phyloP scores from a whole-genome alignment of 2,329 filamentous ascomycete species.

The Claviceps africana region DNA sequence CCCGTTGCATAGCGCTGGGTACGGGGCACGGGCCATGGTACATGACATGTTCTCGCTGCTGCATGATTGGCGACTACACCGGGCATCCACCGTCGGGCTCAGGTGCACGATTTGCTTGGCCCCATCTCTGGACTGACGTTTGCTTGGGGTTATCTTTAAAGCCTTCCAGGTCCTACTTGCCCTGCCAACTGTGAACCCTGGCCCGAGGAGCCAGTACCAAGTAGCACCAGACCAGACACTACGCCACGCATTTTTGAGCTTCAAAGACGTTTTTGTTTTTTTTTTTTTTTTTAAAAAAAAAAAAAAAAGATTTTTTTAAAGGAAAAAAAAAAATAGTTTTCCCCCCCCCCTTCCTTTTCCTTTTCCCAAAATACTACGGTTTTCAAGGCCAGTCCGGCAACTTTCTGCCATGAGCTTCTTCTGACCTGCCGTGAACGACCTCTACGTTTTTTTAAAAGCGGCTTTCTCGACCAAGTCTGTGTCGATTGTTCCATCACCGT shows the following conservation, averaged over 20 bases:
- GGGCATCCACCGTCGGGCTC: background rate
- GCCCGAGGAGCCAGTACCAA: background rate
- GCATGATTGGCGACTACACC: too few relatives aligned
- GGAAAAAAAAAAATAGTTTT: too few relatives aligned
- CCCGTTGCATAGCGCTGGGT: too few relatives aligned
- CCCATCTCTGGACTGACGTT: too few relatives aligned
- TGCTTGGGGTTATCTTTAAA: too few relatives aligned
- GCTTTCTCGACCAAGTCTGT: background rate
- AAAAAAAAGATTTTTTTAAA: too few relatives aligned
- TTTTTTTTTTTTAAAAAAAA: background rate
- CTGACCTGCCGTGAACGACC: background rate
- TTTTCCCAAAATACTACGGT: background rate
- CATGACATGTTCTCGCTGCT: background rate
- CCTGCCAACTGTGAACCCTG: background rate
- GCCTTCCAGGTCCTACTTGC: too few relatives aligned
- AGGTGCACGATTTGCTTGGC: background rate
- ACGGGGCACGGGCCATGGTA: too few relatives aligned
- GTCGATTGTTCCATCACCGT: background rate
- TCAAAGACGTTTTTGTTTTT: background rate
- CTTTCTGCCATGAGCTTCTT: background rate
- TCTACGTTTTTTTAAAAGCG: background rate
- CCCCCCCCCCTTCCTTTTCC: background rate
- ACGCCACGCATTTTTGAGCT: background rate
- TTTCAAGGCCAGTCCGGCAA: background rate
- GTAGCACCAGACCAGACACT: background rate